Percentiles rank a stretch among this genome's conserved stretches.
Conservation (phyloP, 2,329 filamentous ascomycete species). For the Plectosphaerella sp. region DNA sequence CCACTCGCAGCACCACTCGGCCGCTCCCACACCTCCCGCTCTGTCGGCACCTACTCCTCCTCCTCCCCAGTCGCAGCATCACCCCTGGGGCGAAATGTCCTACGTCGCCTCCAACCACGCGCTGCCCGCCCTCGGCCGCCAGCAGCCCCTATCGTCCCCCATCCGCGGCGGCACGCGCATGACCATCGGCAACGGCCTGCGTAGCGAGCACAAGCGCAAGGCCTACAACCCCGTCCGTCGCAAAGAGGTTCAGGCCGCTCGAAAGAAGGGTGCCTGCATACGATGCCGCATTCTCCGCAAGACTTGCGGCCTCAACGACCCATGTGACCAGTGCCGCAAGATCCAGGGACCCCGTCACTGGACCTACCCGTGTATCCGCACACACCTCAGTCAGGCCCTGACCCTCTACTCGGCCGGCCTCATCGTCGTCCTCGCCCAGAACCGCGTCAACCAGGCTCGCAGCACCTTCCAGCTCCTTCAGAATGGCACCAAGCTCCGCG, state of each 20-base stretch:
- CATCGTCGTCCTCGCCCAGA: conserved; percentile 58
- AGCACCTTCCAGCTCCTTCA: conserved; percentile 43
- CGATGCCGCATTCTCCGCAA: conserved; percentile 63
- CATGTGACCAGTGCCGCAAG: conserved; percentile 60
- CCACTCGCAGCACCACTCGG: neutral
- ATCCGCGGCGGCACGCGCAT: conserved; percentile 48
- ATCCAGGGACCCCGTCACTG: conserved; percentile 62
- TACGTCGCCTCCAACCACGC: conserved; percentile 33
- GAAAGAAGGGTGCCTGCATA: conserved; percentile 62
- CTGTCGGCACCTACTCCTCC: conserved; percentile 16
- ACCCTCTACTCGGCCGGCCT: conserved; percentile 61
- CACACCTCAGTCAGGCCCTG: conserved; percentile 56
- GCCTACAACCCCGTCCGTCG: conserved; percentile 44
- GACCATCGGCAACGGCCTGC: conserved; percentile 15
- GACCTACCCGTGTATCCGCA: conserved; percentile 59
- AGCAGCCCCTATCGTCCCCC: conserved; percentile 12
- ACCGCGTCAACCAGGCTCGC: conserved; percentile 52
- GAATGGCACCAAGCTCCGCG: conserved; percentile 30
- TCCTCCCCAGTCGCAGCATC: conserved; percentile 17
- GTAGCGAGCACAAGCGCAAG: conserved; percentile 14
- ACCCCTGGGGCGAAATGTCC: conserved; percentile 51
- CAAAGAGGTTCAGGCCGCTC: conserved; percentile 61
- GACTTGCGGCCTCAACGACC: conserved; percentile 59
- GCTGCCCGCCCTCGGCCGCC: conserved; percentile 1
- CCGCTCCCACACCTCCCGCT: conserved; percentile 15